Base-by-base conservation (phyloP, 257 asterid species). In the Galeopsis tetrahit region DNA sequence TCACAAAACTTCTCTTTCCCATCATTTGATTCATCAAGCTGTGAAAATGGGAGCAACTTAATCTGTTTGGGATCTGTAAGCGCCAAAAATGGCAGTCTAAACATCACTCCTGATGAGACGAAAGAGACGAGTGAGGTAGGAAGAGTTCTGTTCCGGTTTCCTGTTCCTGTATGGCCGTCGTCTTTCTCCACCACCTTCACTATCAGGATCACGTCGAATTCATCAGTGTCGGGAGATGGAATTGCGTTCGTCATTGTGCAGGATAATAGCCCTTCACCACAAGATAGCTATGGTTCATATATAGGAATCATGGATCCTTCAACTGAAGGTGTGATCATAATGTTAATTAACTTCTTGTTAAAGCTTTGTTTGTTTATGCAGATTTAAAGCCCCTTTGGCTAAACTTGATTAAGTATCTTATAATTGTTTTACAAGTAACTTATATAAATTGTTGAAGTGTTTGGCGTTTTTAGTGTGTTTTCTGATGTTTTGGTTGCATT, bases 281-380 rank as follows among this genome's bases (percentile, higher is more conserved):
- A 81, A 7, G 78, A 86, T 32, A 87, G 94, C 75, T 87, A 70
- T 43, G 90, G 92, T 46, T 86, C 92, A 0, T 90, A 78, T 79
- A 75, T 87, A 34, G 92, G 96, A 13, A 83, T 87, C 75, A 81
- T 90, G 78, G 94, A 90, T 81, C 88, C 89, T 28, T 74, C 86
- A 2, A 84, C 92, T 35, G 89, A 87, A 85, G 89, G 92, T 86
- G 28, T 21, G 28, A 21, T 21, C 28, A 21, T 21, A 21, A 21
- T 21, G 28, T 21, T 21, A 21, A 21, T 21, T 52, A 69, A 28
- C 61, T 5, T 64, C 61, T 5, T 64, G 21, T 28, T 8, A 1
- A 17, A n/a, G 21, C 21, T 0, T 11, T 39, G 17, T n/a, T 13
- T n/a, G 31, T 60, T 60, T 11, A 3, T 34, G 48, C 8, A 5